A percentile compares a stretch with the other conserved stretches of the same genome.
These are phyloP conservation scores for Porogramme epimiltina DNA, from an alignment of 1,284 basidiomycete genomes.

Conservation along the genomic window DNA sequence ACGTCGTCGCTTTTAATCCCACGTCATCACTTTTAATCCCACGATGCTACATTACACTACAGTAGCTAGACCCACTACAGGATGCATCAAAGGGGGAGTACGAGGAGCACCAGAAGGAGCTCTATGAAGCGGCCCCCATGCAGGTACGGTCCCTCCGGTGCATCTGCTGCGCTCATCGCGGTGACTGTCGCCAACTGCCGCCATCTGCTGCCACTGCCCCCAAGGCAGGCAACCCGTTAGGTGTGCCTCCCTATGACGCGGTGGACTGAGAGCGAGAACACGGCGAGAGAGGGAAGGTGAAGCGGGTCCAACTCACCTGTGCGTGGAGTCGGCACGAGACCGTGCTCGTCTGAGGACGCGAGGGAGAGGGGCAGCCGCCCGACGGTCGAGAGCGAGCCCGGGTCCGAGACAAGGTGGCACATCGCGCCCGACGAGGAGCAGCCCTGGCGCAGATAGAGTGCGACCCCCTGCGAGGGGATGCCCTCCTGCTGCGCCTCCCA, in stretches of 20 bases:
- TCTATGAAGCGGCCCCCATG: conserved; percentile 23
- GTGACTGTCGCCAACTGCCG: not conserved
- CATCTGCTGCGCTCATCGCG: not conserved
- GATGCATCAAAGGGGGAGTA: too few relatives aligned
- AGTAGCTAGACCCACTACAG: too few relatives aligned
- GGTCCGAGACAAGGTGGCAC: conserved; percentile 3
- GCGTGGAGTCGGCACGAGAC: conserved; percentile 18
- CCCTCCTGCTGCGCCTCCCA: conserved; percentile 69
- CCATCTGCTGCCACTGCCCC: not conserved
- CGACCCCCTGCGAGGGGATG: conserved; percentile 58
- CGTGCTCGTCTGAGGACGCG: not conserved
- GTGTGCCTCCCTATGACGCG: conserved; percentile 32
- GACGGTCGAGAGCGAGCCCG: not conserved
- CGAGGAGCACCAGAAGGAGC: too few relatives aligned
- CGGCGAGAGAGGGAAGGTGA: conserved; percentile 48
- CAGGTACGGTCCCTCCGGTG: not conserved
- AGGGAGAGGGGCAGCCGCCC: conserved; percentile 3
- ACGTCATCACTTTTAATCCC: too few relatives aligned
- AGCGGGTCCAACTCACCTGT: conserved; percentile 44
- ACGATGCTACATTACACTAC: too few relatives aligned
- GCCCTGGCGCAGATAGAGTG: conserved; percentile 31
- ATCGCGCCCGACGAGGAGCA: conserved; percentile 12
- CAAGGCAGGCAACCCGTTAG: conserved; percentile 12
- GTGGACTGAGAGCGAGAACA: conserved; percentile 49
- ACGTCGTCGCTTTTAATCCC: too few relatives aligned